phyloP scores from a whole-genome alignment of 306 rosid species.

The Leucaena leucocephala region DNA sequence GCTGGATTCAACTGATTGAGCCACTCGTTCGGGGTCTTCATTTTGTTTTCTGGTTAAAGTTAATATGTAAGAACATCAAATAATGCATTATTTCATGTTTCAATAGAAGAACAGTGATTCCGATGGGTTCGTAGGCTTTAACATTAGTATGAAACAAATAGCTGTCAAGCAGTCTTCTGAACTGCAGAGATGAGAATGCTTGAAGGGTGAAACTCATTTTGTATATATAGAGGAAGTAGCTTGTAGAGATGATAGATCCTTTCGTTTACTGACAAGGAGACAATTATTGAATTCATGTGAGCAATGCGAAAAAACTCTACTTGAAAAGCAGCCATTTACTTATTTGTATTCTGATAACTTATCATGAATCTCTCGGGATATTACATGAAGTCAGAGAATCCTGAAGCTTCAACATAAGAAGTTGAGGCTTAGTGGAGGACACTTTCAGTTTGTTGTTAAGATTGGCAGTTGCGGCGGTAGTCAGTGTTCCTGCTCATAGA shows the following conservation, averaged over 20 bases:
- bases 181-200: background rate
- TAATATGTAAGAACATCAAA: no score
- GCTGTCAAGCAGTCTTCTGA: background rate
- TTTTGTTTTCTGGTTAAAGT: background rate
- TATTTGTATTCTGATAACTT: background rate
- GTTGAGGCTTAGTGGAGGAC: background rate
- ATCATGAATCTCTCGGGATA: background rate
- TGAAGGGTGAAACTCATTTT: background rate
- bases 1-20: conserved; percentile 11
- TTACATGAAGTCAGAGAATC: background rate
- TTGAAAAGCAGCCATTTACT: background rate
- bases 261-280: background rate
- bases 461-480: background rate
- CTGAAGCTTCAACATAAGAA: background rate
- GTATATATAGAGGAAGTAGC: background rate
- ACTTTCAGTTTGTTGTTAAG: background rate
- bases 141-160: background rate
- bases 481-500: background rate
- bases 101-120: background rate
- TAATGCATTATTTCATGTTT: background rate
- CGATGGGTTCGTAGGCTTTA: background rate
- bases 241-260: background rate
- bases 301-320: background rate
- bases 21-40: background rate
- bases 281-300: background rate